These are phyloP conservation scores for Carex scoparia DNA, from an alignment of 176 grass and related monocot genomes.

Conservation along the genomic window DNA sequence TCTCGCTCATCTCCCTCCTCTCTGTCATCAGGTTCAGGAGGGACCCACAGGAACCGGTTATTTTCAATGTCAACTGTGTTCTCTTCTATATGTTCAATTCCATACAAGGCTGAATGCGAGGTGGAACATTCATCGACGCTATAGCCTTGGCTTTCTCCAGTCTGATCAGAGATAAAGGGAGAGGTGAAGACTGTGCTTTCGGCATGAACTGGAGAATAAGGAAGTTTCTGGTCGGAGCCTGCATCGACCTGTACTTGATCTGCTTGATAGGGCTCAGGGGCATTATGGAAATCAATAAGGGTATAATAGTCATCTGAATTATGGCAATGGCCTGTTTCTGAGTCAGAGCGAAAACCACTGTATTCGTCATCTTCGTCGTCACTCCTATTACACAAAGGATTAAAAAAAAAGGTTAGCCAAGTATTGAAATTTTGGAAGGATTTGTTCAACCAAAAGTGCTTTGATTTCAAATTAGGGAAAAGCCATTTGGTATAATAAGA, in stretches of 20 bases:
- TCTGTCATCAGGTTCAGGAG: constrained; percentile 85
- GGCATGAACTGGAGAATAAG: constrained; percentile 30
- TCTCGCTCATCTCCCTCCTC: constrained; percentile 79
- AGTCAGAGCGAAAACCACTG: constrained; percentile 47
- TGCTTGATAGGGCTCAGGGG: constrained; percentile 22
- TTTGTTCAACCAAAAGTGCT: neutral
- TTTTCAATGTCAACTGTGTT: constrained; percentile 91
- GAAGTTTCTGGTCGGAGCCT: constrained; percentile 39
- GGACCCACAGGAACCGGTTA: constrained; percentile 66
- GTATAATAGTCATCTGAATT: constrained; percentile 64
- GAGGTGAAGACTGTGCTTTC: constrained; percentile 29
- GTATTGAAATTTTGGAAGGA: constrained; percentile 5
- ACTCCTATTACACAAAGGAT: constrained; percentile 53
- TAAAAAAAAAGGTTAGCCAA: constrained; percentile 10
- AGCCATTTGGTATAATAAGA: neutral
- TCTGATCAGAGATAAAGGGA: constrained; percentile 45
- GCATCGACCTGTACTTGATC: constrained; percentile 37
- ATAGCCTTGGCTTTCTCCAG: constrained; percentile 43
- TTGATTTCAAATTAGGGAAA: neutral
- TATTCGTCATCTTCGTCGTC: constrained; percentile 90
- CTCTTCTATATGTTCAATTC: constrained; percentile 59
- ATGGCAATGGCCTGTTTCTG: constrained; percentile 34
- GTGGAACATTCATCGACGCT: constrained; percentile 56
- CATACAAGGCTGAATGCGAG: constrained; percentile 68
- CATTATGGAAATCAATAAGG: constrained; percentile 45